Evolutionary conservation across 805 yeast species (phyloP), one percentile per base, ranked within the genome.

Genomic region (Komagataella mondaviorum): DNA sequence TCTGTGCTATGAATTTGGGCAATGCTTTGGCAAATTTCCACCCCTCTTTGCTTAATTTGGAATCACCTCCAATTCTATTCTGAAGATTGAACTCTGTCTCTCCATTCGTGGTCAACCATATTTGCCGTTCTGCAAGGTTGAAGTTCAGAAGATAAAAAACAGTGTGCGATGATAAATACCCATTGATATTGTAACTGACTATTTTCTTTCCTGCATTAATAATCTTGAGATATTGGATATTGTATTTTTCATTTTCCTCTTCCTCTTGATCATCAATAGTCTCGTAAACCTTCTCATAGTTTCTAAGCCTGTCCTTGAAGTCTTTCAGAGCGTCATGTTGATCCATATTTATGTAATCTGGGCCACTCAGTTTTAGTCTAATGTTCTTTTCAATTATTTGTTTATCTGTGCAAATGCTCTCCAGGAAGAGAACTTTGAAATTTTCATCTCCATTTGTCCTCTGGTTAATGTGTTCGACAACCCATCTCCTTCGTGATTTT

Each of bases 261-360:
- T 66, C 66, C 54, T 66, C 71, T 22, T 54, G 58, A 48, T 87
- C 95, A 56, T 85, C 95, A 43, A 91, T 83, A 1, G 96, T 85
- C 65, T 93, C 90, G 66, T 91, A 91, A 1, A 91, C 96, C 63
- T 76, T 79, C 63, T 89, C 91, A 63, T 91, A 91, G 62, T 91
- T 91, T 43, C 72, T 68, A 55, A 91, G 73, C 53, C 99, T 76
- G 49, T 84, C 83, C 51, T 83, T 78, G 63, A 91, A 91, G 67
- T 91, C 99, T 48, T 71, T 73, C 23, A 91, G 64, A 0, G 98
- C 96, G 14, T 75, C 60, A 48, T 81, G 80, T 2, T 85, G 87
- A 61, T 91, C 91, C 88, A 89, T 88, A 49, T 82, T 76, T 53
- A 76, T 76, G 68, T 91, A 91, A 67, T 91, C 99, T 0, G 98